Evolutionary conservation across 371 early-diverging fungal genomes (phyloP), one percentile per base, ranked within the genome.

Genomic region (Mortierella sp.): DNA sequence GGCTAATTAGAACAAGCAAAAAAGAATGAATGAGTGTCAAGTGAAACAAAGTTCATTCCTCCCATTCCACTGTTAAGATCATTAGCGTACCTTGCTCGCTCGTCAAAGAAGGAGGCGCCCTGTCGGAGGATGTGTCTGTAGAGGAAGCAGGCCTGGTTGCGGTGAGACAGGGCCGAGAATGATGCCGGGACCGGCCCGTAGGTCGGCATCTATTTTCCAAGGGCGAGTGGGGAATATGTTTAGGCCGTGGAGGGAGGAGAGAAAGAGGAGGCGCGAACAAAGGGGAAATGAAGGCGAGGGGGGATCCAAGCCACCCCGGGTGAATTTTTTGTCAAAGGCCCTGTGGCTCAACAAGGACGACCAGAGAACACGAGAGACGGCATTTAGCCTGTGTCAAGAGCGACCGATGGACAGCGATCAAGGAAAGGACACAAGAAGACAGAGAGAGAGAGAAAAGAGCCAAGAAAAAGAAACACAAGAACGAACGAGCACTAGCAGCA

Each of bases 61-160:
- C 43, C 6, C 43, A 4, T 6, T 40, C 43, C 43, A 40, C 43
- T 40, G 1, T 16, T n/a, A 31, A 14, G 40, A 13, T 37, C 16
- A 40, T 8, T 43, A 24, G 24, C 14, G 43, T 72, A 81, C 85
- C 85, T 81, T 54, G 85, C 74, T 10, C 85, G 81, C 55, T 85
- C 85, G 57, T 85, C 85, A 76, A 85, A 85, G 71, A 85, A 85
- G 31, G 24, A 57, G 3, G 81, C 72, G 28, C 78, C 79, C 16
- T 85, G 76, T n/a, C 75, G 44, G 3, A 85, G 79, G 70, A 81
- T 81, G 67, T 81, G 85, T 16, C 85, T 44, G 59, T 85, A 85
- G 64, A 85, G 81, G 69, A 78, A 75, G 54, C 78, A 57, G 31
- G 55, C 55, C 69, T 81, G 76, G 14, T 19, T 55, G 9, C 74